Evolutionary conservation across 768 basidiomycete species (phyloP).

Genomic region (Kwoniella heveanensis): DNA sequence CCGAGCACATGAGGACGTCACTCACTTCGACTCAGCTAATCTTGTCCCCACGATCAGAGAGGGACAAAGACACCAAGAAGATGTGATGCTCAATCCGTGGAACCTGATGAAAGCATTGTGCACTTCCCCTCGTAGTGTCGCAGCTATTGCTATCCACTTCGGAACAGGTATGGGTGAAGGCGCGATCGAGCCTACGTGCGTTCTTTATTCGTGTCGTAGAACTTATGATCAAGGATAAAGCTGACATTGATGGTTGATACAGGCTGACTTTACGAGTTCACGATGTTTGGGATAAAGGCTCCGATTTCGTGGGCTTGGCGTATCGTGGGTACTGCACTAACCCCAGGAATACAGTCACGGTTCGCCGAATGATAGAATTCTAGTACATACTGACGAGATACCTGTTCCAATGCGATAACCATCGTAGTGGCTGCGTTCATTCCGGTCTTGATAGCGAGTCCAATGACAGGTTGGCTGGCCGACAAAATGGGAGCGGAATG

Average conservation of each 20-base stretch:
- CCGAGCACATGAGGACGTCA: not conserved
- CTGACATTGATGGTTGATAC: not conserved
- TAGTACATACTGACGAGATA: not conserved
- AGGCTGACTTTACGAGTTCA: slow-evolving; percentile 24
- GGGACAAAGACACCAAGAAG: slow-evolving; percentile 4
- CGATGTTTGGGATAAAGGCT: slow-evolving; percentile 27
- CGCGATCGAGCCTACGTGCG: slow-evolving; percentile 30
- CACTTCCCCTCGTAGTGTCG: slow-evolving; percentile 14
- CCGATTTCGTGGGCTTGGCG: slow-evolving; percentile 26
- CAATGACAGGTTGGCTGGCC: slow-evolving; percentile 23
- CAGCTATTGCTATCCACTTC: slow-evolving; percentile 15
- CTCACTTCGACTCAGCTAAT: not conserved
- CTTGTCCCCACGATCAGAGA: not conserved
- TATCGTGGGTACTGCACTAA: slow-evolving; percentile 15
- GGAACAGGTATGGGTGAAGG: slow-evolving; percentile 17
- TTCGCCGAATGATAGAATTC: not conserved
- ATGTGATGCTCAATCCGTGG: slow-evolving; percentile 16
- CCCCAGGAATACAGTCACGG: not conserved
- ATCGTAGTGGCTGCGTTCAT: slow-evolving; percentile 20
- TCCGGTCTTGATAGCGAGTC: slow-evolving; percentile 27
- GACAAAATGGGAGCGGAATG: slow-evolving; percentile 30
- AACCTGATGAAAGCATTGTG: slow-evolving; percentile 21
- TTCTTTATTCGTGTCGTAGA: not conserved
- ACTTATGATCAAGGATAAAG: too few species aligned
- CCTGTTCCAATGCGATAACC: not conserved